phyloP scores from a whole-genome alignment of 1,284 basidiomycete genomes.

The Irpex sp. region DNA sequence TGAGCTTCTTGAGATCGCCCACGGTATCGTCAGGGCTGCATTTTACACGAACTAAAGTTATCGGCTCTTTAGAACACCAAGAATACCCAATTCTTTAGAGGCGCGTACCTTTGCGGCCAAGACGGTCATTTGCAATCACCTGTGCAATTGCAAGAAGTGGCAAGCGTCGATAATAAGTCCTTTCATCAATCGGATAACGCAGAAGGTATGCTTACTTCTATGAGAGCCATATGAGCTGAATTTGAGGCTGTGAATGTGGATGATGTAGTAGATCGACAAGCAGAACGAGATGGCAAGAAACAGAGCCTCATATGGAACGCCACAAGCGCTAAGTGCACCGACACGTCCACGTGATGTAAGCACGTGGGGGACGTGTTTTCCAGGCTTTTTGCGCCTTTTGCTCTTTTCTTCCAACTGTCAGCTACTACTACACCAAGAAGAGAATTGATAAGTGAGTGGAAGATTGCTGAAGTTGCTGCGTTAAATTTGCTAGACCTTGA shows the following conservation, averaged over 20 bases:
- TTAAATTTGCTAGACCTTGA: too few species aligned
- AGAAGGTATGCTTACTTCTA: conserved; percentile 19
- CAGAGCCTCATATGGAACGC: not conserved
- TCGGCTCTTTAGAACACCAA: not conserved
- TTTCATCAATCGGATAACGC: not conserved
- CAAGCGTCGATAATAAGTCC: not conserved
- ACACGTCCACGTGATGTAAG: not conserved
- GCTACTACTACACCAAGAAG: too few species aligned
- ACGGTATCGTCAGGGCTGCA: conserved; percentile 94
- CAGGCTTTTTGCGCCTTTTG: too few species aligned
- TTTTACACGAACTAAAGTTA: conserved; percentile 80
- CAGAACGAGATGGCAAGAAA: not conserved
- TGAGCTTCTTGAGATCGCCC: conserved; percentile 94
- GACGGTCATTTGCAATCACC: conserved; percentile 95
- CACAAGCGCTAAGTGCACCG: not conserved
- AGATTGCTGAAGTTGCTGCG: too few species aligned
- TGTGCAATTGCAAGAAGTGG: conserved; percentile 27
- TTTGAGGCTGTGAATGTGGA: not conserved
- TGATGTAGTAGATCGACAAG: conserved; percentile 1
- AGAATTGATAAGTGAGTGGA: too few species aligned
- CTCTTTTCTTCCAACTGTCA: too few species aligned
- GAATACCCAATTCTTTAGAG: not conserved
- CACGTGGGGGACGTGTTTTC: not conserved
- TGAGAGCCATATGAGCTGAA: conserved; percentile 44
- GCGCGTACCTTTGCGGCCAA: conserved; percentile 86